These are phyloP conservation scores for Colletotrichum sp. DNA, from an alignment of 2,329 filamentous ascomycete species.

Conservation along the genomic window DNA sequence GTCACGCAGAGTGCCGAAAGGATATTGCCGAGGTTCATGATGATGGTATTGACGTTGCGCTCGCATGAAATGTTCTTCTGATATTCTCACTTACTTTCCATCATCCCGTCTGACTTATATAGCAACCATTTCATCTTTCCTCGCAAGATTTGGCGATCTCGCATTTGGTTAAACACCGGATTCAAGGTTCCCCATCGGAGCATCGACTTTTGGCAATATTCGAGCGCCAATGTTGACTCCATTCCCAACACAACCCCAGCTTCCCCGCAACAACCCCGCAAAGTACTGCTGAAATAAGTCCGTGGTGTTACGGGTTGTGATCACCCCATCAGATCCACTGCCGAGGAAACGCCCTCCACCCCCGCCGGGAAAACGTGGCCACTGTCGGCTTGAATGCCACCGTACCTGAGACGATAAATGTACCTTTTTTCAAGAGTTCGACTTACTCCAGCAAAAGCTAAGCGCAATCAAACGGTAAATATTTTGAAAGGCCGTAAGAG, in stretches of 20 bases:
- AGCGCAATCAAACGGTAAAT: background rate
- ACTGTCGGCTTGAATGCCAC: rapidly evolving
- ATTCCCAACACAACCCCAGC: background rate
- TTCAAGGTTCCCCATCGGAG: background rate
- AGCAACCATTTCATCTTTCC: background rate
- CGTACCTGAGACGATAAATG: rapidly evolving
- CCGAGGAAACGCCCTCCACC: background rate
- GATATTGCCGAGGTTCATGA: background rate
- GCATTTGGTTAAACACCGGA: background rate
- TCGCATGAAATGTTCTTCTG: background rate
- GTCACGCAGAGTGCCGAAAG: background rate
- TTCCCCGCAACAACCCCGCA: background rate
- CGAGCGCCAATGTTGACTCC: background rate
- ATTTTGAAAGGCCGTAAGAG: background rate
- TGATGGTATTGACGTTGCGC: background rate
- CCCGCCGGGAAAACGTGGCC: background rate
- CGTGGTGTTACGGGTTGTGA: background rate
- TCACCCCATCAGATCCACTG: background rate
- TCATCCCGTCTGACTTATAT: background rate
- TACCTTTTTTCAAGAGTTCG: rapidly evolving
- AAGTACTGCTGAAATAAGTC: background rate
- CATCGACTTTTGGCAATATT: background rate
- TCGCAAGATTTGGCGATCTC: background rate
- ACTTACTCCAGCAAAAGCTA: background rate
- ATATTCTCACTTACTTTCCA: background rate